Percentiles rank a stretch among this genome's conserved stretches.
Evolutionary conservation across 2,329 filamentous ascomycete species (phyloP).

Genomic region (Colletotrichum eleusines): DNA sequence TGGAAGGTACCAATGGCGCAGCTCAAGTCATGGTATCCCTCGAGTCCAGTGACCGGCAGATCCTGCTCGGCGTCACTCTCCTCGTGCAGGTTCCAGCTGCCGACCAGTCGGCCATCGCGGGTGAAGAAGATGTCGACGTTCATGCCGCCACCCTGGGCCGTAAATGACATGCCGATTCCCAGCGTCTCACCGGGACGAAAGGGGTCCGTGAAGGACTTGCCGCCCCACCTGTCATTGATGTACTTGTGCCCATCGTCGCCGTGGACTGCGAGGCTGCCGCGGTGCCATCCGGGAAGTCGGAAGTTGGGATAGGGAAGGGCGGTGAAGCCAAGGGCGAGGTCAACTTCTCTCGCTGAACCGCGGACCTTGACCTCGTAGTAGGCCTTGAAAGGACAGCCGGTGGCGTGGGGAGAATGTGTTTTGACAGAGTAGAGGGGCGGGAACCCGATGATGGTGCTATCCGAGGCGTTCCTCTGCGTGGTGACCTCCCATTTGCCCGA

Average conservation of each 20-base stretch:
- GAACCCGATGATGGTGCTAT: constrained; percentile 75
- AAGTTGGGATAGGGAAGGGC: constrained; percentile 83
- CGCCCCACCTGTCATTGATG: constrained; percentile 81
- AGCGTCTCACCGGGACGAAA: constrained; percentile 76
- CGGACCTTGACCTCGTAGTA: constrained; percentile 79
- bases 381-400: constrained; percentile 60
- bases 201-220: constrained; percentile 73
- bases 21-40: constrained; percentile 78
- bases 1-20: constrained; percentile 79
- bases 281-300: constrained; percentile 84
- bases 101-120: constrained; percentile 69
- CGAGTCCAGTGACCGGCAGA: constrained; percentile 73
- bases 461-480: constrained; percentile 60
- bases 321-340: constrained; percentile 75
- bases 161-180: constrained; percentile 78
- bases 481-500: constrained; percentile 66
- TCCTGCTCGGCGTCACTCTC: constrained; percentile 75
- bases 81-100: constrained; percentile 80
- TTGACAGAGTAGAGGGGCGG: constrained; percentile 75
- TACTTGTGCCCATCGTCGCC: constrained; percentile 83
- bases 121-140: constrained; percentile 77
- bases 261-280: constrained; percentile 80
- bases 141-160: constrained; percentile 53
- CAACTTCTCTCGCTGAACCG: constrained; percentile 58
- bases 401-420: constrained; percentile 68